These are phyloP conservation scores for Cladobotryum protrusum DNA, from an alignment of 2,329 filamentous ascomycete species.

Conservation along the genomic window DNA sequence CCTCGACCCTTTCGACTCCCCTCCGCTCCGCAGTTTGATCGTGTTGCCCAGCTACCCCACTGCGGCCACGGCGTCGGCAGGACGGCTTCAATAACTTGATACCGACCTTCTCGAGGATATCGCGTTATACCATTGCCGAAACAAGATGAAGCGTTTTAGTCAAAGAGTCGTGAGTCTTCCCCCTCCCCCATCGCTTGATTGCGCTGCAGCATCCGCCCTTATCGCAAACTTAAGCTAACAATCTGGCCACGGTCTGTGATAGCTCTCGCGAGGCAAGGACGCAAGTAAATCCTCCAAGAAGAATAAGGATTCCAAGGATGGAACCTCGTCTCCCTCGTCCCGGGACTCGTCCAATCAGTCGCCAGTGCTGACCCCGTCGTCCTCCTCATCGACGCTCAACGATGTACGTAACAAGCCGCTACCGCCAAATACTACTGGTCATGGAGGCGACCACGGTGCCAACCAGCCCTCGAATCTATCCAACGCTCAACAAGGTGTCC, in stretches of 20 bases:
- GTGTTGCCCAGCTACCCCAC: conserved; percentile 25
- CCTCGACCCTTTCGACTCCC: conserved; percentile 19
- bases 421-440: conserved; percentile 47
- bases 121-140: conserved; percentile 19
- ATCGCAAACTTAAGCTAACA: conserved; percentile 15
- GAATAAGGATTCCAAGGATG: conserved; percentile 66
- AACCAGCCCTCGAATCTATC: conserved; percentile 35
- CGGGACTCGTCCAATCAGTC: conserved; percentile 52
- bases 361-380: conserved; percentile 70
- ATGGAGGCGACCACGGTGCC: conserved; percentile 37
- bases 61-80: conserved; percentile 15
- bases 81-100: conserved; percentile 9
- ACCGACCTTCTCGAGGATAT: conserved; percentile 6
- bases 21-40: conserved; percentile 20
- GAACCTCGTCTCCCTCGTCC: conserved; percentile 71
- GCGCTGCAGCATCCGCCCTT: conserved; percentile 16
- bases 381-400: conserved; percentile 80
- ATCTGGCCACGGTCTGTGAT: conserved; percentile 20
- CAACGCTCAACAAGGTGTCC: conserved; percentile 30
- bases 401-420: conserved; percentile 79
- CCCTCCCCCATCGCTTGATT: background rate
- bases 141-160: conserved; percentile 92
- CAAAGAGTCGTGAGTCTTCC: conserved; percentile 61
- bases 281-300: conserved; percentile 77
- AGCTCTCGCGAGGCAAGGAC: conserved; percentile 90